A percentile compares a stretch with the other conserved stretches of the same genome.
These are phyloP conservation scores for Lentinula sp. DNA, from an alignment of 768 basidiomycete genomes.

Conservation along the genomic window DNA sequence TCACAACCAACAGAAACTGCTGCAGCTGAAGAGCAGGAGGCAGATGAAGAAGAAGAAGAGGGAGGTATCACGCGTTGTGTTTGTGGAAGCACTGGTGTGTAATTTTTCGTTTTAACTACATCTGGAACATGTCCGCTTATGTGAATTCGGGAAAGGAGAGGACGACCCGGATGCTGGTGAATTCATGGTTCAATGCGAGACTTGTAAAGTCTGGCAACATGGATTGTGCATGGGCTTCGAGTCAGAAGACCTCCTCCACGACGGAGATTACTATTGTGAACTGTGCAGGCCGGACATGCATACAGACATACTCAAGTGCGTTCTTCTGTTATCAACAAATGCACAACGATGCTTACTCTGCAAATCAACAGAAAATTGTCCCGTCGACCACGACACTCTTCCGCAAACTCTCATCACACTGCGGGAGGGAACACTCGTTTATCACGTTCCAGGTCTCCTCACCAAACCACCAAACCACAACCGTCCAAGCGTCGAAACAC, in stretches of 20 bases:
- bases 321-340: slow-evolving; percentile 9
- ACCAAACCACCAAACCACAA: slow-evolving; percentile 36
- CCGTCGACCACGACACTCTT: slow-evolving; percentile 48
- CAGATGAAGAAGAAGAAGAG: slow-evolving; percentile 46
- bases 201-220: slow-evolving; percentile 97
- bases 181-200: slow-evolving; percentile 98
- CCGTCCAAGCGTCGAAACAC: slow-evolving; percentile 89
- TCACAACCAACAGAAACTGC: slow-evolving; percentile 23
- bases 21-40: slow-evolving; percentile 25
- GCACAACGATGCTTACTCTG: not conserved
- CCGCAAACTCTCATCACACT: slow-evolving; percentile 52
- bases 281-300: slow-evolving; percentile 86
- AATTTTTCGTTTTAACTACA: slow-evolving; percentile 18
- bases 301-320: slow-evolving; percentile 74
- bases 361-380: slow-evolving; percentile 45
- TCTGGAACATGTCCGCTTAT: slow-evolving; percentile 18
- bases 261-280: slow-evolving; percentile 91
- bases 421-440: slow-evolving; percentile 44
- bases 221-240: slow-evolving; percentile 94
- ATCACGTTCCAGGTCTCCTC: slow-evolving; percentile 73
- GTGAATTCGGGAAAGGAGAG: slow-evolving; percentile 35
- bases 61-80: slow-evolving; percentile 75
- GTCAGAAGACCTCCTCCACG: slow-evolving; percentile 63
- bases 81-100: slow-evolving; percentile 72
- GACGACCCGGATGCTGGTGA: slow-evolving; percentile 82